Percentiles rank a stretch among this genome's conserved stretches.
These are phyloP conservation scores for Russula abietina DNA, from an alignment of 768 basidiomycete species.

Conservation along the genomic window DNA sequence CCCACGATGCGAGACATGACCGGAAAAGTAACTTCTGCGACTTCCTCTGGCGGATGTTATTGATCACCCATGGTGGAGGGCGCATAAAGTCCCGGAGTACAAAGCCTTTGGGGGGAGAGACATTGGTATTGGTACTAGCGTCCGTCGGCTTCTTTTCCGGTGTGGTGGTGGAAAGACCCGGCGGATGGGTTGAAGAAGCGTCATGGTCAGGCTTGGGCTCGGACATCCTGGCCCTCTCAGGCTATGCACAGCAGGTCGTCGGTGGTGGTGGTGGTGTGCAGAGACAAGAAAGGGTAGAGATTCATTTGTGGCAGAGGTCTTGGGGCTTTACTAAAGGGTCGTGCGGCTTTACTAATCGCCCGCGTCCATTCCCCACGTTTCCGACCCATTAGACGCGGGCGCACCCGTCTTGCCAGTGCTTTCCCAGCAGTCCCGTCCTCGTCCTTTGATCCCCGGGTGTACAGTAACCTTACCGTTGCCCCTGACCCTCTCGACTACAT, in stretches of 20 bases:
- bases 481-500: too few species aligned
- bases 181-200: conserved; percentile 1
- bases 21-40: conserved; percentile 36
- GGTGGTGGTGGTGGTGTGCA: neutral
- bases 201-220: neutral
- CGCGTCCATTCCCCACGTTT: neutral
- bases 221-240: neutral
- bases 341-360: neutral
- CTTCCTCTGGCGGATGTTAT: conserved; percentile 33
- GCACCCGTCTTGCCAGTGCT: too few species aligned
- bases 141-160: neutral
- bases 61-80: conserved; percentile 34
- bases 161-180: neutral
- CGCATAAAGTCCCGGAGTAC: conserved; percentile 16
- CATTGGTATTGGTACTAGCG: neutral
- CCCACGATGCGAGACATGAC: conserved; percentile 40
- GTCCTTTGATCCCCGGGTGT: too few species aligned
- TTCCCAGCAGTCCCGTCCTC: too few species aligned
- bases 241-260: neutral
- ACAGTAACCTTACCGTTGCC: too few species aligned
- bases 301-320: neutral
- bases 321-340: neutral
- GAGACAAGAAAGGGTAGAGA: neutral
- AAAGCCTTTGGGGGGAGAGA: neutral
- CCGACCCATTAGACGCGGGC: too few species aligned